A percentile compares a stretch with the other conserved stretches of the same genome.
phyloP scores from a whole-genome alignment of 2,329 filamentous ascomycete genomes.

The Myriosclerotinia duriaeana region DNA sequence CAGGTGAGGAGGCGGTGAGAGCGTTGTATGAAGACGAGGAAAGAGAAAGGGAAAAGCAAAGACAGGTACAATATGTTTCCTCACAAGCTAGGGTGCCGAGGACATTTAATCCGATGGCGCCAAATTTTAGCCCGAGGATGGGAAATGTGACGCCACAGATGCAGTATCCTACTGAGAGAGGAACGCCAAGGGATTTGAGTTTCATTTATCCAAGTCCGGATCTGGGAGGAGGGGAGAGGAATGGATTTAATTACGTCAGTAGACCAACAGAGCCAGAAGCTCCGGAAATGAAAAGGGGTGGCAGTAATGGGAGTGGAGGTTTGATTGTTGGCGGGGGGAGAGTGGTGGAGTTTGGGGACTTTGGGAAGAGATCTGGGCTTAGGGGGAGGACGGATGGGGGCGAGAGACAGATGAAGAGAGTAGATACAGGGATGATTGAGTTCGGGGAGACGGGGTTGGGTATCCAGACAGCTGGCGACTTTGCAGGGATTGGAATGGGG shows the following conservation, averaged over 20 bases:
- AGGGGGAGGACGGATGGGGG: neutral
- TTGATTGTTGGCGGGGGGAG: conserved; percentile 25
- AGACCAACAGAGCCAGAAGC: neutral
- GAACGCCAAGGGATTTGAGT: neutral
- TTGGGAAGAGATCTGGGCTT: neutral
- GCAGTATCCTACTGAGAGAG: neutral
- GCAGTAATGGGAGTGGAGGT: conserved; percentile 27
- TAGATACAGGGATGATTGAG: neutral
- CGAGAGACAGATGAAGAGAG: neutral
- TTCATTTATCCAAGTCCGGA: conserved; percentile 14
- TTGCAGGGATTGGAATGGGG: neutral
- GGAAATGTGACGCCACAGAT: neutral
- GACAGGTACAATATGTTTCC: neutral
- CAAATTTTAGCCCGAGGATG: conserved; percentile 17
- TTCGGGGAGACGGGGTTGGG: conserved; percentile 19
- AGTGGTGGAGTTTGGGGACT: conserved; percentile 36
- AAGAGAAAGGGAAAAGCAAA: neutral
- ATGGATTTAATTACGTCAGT: neutral
- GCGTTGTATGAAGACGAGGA: neutral
- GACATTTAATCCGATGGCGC: neutral
- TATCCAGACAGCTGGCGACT: neutral
- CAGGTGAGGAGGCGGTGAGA: neutral
- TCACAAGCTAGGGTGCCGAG: conserved; percentile 3
- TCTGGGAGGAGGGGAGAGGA: neutral
- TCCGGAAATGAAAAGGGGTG: conserved; percentile 25